Conservation (phyloP, 1,284 basidiomycete species). For the Ganoderma sp. region DNA sequence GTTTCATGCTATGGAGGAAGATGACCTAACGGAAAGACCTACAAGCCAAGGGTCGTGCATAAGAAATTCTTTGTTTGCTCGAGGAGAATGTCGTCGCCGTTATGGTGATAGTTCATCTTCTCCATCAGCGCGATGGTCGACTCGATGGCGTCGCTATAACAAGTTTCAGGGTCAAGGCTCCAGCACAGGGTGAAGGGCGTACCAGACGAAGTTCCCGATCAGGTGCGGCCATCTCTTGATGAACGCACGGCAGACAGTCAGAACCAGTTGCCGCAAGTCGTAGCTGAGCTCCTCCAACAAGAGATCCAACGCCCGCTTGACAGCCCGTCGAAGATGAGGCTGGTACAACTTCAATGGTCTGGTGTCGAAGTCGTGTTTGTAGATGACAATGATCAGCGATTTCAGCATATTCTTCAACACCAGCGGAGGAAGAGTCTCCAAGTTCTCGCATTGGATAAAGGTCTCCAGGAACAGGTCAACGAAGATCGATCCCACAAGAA, state of each 20-base stretch:
- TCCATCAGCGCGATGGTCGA: conserved; percentile 53
- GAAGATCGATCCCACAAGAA: conserved; percentile 66
- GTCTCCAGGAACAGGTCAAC: conserved; percentile 62
- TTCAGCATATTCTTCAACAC: conserved; percentile 65
- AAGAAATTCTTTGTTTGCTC: conserved; percentile 61
- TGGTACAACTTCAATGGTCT: conserved; percentile 58
- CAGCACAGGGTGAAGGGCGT: conserved; percentile 33
- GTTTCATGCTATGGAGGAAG: conserved; percentile 1
- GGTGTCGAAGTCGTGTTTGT: conserved; percentile 72
- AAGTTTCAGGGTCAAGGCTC: conserved; percentile 1
- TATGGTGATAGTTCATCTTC: conserved; percentile 50
- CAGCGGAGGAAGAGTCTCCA: conserved; percentile 54
- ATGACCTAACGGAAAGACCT: conserved; percentile 23
- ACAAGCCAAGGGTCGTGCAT: conserved; percentile 58
- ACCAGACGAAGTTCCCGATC: conserved; percentile 61
- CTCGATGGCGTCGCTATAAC: conserved; percentile 53
- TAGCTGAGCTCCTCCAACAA: conserved; percentile 58
- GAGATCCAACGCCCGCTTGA: conserved; percentile 57
- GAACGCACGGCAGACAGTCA: conserved; percentile 65
- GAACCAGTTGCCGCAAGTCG: conserved; percentile 66
- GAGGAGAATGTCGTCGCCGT: conserved; percentile 59
- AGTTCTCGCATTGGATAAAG: conserved; percentile 51
- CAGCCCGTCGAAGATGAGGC: conserved; percentile 54
- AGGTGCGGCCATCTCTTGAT: conserved; percentile 62
- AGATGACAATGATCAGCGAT: conserved; percentile 63